Base-by-base conservation (phyloP, 495 filamentous ascomycete species). In the Neurospora sp. region DNA sequence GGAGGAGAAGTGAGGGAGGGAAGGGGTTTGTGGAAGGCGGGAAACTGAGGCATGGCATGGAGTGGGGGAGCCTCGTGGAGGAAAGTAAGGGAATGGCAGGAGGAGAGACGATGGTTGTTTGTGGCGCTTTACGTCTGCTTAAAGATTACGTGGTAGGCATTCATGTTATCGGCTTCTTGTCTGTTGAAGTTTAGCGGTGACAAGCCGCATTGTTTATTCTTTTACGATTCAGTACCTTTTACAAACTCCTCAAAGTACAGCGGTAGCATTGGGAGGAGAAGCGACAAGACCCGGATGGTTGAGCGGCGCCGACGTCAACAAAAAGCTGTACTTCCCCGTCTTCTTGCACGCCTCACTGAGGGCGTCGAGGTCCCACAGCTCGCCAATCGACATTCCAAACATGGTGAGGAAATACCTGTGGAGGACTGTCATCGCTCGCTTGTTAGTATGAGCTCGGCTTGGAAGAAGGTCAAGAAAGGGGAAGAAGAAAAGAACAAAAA, bases 351-450 rank as follows among this genome's bases (percentile, higher is more conserved):
- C 76, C 54, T 84, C 84, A 0, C 85, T 82, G 23, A 91, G 77
- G 5, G 75, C 81, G 71, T 88, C 84, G 20, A 91, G 80, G 78
- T 90, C 86, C 87, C 88, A 91, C 7, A 91, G 82, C 79, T 91
- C 90, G 5, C 89, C 89, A 41, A 91, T 86, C 1, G 86, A 84
- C 80, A 87, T 83, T 2, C 88, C 92, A 86, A 91, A 93, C 74
- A 90, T 79, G 42, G 88, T 87, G 14, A 93, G 78, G 7, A 93
- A 81, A 75, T 87, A 89, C 76, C 90, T 85, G 77, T 93, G 91
- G 23, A 93, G 82, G 72, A 79, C 88, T 86, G 39, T 78, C 72
- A 77, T 49, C 14, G 54, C 60, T 60, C 12, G 41, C 9, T 86
- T 86, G 88, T 12, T 81, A 41, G 31, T 23, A 39, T n/a, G 38